A percentile compares a stretch with the other conserved stretches of the same genome.
phyloP scores from a whole-genome alignment of 2,329 filamentous ascomycete species.

The Hypoxylon sp. region DNA sequence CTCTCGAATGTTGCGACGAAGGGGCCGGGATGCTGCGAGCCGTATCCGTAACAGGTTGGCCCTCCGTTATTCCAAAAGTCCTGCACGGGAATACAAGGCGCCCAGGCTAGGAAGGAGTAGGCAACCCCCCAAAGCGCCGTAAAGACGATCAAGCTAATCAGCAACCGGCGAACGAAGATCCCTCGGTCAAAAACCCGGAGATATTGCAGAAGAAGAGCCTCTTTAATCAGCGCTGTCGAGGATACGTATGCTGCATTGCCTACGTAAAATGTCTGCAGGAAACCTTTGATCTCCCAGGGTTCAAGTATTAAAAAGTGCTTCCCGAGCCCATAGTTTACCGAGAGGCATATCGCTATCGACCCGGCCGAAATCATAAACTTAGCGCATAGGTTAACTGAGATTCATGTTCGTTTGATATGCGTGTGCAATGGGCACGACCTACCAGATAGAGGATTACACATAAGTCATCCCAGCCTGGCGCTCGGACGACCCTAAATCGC shows the following conservation, averaged over 20 bases:
- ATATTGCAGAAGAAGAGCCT: constrained; percentile 51
- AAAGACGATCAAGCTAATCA: constrained; percentile 47
- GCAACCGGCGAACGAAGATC: constrained; percentile 41
- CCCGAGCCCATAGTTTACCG: constrained; percentile 47
- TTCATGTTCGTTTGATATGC: neutral
- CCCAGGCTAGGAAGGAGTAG: constrained; percentile 54
- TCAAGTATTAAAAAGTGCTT: constrained; percentile 48
- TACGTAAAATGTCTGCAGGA: constrained; percentile 50
- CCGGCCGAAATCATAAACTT: constrained; percentile 47
- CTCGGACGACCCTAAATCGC: constrained; percentile 46
- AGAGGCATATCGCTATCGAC: constrained; percentile 44
- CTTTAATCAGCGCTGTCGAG: constrained; percentile 51
- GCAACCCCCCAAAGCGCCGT: constrained; percentile 53
- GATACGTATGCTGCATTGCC: constrained; percentile 48
- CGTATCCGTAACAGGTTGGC: constrained; percentile 53
- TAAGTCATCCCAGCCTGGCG: constrained; percentile 51
- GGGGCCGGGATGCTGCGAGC: constrained; percentile 45
- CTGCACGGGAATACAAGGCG: constrained; percentile 51
- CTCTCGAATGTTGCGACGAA: constrained; percentile 55
- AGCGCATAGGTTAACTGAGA: constrained; percentile 20
- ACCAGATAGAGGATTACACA: constrained; percentile 50
- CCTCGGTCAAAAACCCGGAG: constrained; percentile 49
- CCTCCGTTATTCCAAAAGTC: constrained; percentile 45
- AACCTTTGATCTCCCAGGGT: constrained; percentile 32
- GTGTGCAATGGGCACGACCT: constrained; percentile 17